Evolutionary conservation across 768 basidiomycete genomes (phyloP).

Genomic region (Lactifluus pinguis): DNA sequence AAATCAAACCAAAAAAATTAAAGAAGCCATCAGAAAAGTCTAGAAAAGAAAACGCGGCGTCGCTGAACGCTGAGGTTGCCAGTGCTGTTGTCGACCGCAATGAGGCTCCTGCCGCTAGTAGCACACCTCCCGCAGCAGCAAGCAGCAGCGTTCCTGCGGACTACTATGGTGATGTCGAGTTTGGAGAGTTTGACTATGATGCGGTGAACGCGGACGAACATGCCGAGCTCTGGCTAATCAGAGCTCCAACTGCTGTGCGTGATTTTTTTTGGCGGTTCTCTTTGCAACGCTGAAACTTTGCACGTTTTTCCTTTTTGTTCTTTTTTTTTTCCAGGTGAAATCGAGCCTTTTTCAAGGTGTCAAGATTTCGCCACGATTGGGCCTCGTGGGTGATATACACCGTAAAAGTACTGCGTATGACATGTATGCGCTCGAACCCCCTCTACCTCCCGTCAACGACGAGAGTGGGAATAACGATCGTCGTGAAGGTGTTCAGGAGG

Average conservation of each 20-base stretch:
- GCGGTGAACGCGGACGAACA: conserved; percentile 13
- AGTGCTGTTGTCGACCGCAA: neutral
- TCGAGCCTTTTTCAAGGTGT: conserved; percentile 2
- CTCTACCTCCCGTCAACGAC: neutral
- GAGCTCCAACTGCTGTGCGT: conserved; percentile 13
- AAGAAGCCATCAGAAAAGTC: neutral
- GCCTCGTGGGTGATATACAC: conserved; percentile 8
- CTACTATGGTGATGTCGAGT: conserved; percentile 6
- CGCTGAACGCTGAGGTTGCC: neutral
- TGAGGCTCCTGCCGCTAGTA: neutral
- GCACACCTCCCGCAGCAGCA: neutral
- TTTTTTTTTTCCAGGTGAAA: neutral
- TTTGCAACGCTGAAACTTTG: no score
- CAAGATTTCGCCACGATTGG: neutral
- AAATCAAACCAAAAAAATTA: neutral
- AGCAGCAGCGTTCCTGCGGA: neutral
- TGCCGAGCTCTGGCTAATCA: conserved; percentile 19
- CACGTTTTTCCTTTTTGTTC: neutral
- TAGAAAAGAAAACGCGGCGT: neutral
- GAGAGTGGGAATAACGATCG: neutral
- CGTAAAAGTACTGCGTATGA: conserved; percentile 14
- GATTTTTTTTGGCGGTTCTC: neutral
- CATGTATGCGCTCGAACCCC: conserved; percentile 4
- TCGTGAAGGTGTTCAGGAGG: neutral
- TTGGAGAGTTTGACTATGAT: conserved; percentile 19